Conservation (phyloP, 1,139 yeast genomes). For the Geotrichum fermentans region DNA sequence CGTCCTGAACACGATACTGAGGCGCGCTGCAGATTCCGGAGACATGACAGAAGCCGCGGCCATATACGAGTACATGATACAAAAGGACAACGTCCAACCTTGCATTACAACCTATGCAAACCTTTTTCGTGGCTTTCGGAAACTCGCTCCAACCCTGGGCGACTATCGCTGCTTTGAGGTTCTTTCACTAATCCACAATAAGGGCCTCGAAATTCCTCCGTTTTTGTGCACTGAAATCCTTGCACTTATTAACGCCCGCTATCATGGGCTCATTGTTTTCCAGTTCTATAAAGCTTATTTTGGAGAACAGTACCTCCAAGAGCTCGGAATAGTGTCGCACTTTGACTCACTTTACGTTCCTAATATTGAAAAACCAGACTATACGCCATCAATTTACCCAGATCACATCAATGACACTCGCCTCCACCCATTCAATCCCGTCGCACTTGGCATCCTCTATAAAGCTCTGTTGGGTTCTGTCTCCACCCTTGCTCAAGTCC, state of each 20-base stretch:
- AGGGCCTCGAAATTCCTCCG: constrained; percentile 19
- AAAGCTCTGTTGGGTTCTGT: constrained; percentile 5
- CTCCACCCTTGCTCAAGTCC: constrained; percentile 4
- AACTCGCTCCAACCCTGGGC: constrained; percentile 19
- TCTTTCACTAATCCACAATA: constrained; percentile 20
- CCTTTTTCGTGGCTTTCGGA: constrained; percentile 29
- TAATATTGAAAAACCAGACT: constrained; percentile 10
- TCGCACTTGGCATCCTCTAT: constrained; percentile 17
- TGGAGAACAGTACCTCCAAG: constrained; percentile 12
- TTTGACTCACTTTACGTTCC: constrained; percentile 8
- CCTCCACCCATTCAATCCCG: constrained; percentile 13
- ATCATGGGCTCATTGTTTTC: constrained; percentile 24
- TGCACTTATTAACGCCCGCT: constrained; percentile 23
- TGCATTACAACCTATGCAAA: constrained; percentile 20
- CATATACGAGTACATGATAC: constrained; percentile 27
- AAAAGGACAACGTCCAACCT: constrained; percentile 23
- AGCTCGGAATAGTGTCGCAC: constrained; percentile 18
- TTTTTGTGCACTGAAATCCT: constrained; percentile 26
- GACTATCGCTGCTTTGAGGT: constrained; percentile 29
- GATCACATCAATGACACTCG: not conserved
- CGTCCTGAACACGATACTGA: constrained; percentile 22
- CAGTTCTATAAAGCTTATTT: constrained; percentile 23
- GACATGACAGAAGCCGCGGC: constrained; percentile 26
- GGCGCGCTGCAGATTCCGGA: constrained; percentile 27
- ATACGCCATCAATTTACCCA: constrained; percentile 9